A percentile compares a stretch with the other conserved stretches of the same genome.
These are phyloP conservation scores for Cylindrodendrum hubeiense DNA, from an alignment of 2,329 filamentous ascomycete species.

Conservation along the genomic window DNA sequence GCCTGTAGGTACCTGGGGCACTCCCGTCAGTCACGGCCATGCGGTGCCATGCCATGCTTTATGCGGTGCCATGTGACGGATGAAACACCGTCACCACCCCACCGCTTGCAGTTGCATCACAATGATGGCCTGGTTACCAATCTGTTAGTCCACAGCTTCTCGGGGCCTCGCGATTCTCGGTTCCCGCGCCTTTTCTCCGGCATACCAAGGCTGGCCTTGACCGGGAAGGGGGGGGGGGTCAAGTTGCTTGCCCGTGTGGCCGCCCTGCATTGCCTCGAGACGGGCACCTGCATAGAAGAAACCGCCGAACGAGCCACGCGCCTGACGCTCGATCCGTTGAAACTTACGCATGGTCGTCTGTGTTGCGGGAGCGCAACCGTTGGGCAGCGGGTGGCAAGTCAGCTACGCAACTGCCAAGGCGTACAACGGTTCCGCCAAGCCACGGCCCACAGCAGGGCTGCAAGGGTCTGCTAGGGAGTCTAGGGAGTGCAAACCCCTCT, in stretches of 20 bases:
- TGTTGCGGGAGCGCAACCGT: neutral
- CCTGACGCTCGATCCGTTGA: neutral
- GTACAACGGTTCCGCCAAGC: neutral
- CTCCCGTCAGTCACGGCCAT: neutral
- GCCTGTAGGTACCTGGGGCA: neutral
- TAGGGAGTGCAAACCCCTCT: neutral
- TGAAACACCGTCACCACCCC: constrained; percentile 7
- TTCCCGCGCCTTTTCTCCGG: constrained; percentile 12
- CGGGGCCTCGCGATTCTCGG: constrained; percentile 10
- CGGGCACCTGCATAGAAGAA: neutral
- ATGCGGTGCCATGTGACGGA: constrained; percentile 12
- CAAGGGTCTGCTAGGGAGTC: neutral
- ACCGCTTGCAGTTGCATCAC: constrained; percentile 6
- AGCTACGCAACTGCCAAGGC: neutral
- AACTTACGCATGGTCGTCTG: neutral
- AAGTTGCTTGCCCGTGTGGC: too few relatives aligned
- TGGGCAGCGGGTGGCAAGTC: neutral
- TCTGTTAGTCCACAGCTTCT: neutral
- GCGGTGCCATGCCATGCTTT: neutral
- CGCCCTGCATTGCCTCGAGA: neutral
- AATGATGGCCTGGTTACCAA: neutral
- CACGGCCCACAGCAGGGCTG: neutral
- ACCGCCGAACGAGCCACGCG: neutral
- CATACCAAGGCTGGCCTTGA: neutral
- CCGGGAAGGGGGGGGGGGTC: too few relatives aligned